These are phyloP conservation scores for Podaxis pistillaris DNA, from an alignment of 768 basidiomycete species.

Conservation along the genomic window DNA sequence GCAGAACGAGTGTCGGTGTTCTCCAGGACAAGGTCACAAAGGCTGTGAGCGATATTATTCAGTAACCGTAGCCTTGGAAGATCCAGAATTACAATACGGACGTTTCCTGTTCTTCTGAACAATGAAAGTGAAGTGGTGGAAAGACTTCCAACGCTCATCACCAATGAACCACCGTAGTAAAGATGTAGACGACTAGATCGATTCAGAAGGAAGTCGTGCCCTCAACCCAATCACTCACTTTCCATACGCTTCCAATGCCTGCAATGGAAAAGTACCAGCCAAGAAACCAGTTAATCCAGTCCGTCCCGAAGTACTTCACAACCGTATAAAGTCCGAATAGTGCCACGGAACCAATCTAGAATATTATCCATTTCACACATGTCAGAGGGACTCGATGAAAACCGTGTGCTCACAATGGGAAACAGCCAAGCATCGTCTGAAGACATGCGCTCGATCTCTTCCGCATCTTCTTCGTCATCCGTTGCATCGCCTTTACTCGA, in stretches of 20 bases:
- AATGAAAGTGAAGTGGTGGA: slow-evolving; percentile 42
- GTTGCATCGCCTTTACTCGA: slow-evolving; percentile 22
- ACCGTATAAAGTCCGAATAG: slow-evolving; percentile 69
- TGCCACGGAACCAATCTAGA: slow-evolving; percentile 65
- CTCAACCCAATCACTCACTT: slow-evolving; percentile 39
- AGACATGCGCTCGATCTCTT: slow-evolving; percentile 57
- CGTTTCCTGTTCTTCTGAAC: slow-evolving; percentile 39
- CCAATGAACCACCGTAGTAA: slow-evolving; percentile 51
- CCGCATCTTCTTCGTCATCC: slow-evolving; percentile 59
- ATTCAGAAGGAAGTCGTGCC: not conserved
- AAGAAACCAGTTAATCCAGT: slow-evolving; percentile 81
- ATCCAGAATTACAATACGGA: not conserved
- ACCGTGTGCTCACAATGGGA: slow-evolving; percentile 55
- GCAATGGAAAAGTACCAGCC: slow-evolving; percentile 72
- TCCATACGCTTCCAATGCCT: slow-evolving; percentile 68
- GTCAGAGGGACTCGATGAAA: not conserved
- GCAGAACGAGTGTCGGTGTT: slow-evolving; percentile 53
- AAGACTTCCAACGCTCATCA: slow-evolving; percentile 53
- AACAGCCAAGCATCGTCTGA: slow-evolving; percentile 73
- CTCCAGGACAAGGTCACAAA: slow-evolving; percentile 45
- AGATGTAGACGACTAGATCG: slow-evolving; percentile 46
- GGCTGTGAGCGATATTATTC: slow-evolving; percentile 22
- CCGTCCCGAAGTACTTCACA: slow-evolving; percentile 73
- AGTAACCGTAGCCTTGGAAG: slow-evolving; percentile 17
- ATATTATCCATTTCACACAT: slow-evolving; percentile 7